These are phyloP conservation scores for Haplographium delicatum DNA, from an alignment of 495 filamentous ascomycete genomes.

Conservation along the genomic window DNA sequence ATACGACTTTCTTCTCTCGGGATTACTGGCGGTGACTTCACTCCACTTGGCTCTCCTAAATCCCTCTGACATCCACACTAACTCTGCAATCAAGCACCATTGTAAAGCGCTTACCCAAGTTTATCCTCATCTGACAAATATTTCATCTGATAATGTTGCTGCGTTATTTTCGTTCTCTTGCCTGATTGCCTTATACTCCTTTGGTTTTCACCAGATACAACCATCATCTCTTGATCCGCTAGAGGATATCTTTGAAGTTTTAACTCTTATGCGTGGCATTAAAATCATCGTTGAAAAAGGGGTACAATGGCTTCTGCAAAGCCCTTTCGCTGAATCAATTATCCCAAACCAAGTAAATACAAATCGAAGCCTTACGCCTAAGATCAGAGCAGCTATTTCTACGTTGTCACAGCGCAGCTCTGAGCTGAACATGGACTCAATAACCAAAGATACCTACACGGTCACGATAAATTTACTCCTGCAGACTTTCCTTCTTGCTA, in stretches of 20 bases:
- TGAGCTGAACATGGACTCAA: background rate
- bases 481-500: background rate
- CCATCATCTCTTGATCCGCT: background rate
- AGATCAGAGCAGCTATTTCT: background rate
- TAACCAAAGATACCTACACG: background rate
- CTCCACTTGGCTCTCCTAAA: constrained; percentile 2
- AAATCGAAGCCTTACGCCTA: background rate
- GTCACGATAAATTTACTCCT: background rate
- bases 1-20: constrained; percentile 5
- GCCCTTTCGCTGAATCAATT: background rate
- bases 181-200: constrained; percentile 9
- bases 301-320: background rate
- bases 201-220: constrained; percentile 1
- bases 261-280: constrained; percentile 5
- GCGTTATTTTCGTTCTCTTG: constrained; percentile 9
- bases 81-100: constrained; percentile 3
- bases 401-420: background rate
- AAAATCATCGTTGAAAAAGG: constrained; percentile 2
- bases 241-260: background rate
- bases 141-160: background rate
- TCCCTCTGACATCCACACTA: background rate
- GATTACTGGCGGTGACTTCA: constrained; percentile 2
- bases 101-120: background rate
- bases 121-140: background rate
- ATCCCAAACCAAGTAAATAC: background rate